These are phyloP conservation scores for Saksenaea vasiformis DNA, from an alignment of 371 early-diverging fungal species.

Conservation along the genomic window DNA sequence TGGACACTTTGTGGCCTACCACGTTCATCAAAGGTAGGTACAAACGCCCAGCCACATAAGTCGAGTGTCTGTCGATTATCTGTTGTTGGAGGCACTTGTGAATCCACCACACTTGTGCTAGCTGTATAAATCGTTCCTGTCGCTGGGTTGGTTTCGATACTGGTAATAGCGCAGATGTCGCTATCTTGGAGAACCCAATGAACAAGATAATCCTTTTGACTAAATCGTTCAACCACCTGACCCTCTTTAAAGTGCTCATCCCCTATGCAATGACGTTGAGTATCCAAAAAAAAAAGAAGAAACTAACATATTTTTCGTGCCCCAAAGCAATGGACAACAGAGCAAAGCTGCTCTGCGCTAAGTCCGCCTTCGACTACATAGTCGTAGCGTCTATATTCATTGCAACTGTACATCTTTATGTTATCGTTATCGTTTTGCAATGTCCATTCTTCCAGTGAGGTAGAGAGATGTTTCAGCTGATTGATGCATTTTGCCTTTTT, in stretches of 20 bases:
- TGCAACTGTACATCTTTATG: conserved; percentile 7
- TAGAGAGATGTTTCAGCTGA: conserved; percentile 15
- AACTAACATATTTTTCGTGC: conserved; percentile 48
- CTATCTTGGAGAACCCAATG: conserved; percentile 39
- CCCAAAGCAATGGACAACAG: conserved; percentile 43
- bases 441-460: conserved; percentile 20
- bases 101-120: conserved; percentile 57
- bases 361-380: conserved; percentile 52
- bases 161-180: conserved; percentile 53
- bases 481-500: conserved; percentile 21
- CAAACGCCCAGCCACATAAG: conserved; percentile 64
- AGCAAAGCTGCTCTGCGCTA: conserved; percentile 59
- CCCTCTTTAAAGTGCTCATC: conserved; percentile 59
- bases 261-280: conserved; percentile 32
- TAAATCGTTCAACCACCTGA: conserved; percentile 51
- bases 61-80: conserved; percentile 49
- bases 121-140: conserved; percentile 59
- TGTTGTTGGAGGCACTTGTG: conserved; percentile 45
- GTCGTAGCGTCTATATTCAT: conserved; percentile 50
- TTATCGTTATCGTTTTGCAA: conserved; percentile 11
- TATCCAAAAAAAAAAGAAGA: neutral
- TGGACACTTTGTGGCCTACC: conserved; percentile 1
- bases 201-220: conserved; percentile 58
- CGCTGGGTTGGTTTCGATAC: conserved; percentile 56
- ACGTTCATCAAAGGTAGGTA: neutral